Conservation (phyloP, 768 basidiomycete genomes). For the Pleurotus ostreatus region DNA sequence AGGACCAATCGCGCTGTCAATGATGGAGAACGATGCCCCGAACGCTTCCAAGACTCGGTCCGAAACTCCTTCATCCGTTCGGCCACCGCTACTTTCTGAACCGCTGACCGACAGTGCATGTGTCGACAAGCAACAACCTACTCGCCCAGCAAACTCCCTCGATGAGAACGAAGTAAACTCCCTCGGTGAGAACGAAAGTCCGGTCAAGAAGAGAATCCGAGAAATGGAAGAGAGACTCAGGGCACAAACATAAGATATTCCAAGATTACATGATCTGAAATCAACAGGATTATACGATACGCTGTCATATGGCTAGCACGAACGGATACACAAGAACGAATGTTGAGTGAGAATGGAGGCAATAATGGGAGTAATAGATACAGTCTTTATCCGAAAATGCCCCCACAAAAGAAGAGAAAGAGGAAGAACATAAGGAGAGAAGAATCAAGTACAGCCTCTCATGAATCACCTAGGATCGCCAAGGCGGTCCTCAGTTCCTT, state of each 20-base stretch:
- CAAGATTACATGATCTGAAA: background rate
- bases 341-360: background rate
- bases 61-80: too few relatives aligned
- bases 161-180: background rate
- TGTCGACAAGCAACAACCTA: too few relatives aligned
- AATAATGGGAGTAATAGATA: background rate
- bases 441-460: background rate
- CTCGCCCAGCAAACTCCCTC: background rate
- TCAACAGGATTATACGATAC: background rate
- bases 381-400: background rate
- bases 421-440: background rate
- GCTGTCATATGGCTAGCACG: too few relatives aligned
- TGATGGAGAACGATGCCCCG: too few relatives aligned
- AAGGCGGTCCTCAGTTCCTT: constrained; percentile 81
- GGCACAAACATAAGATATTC: background rate
- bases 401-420: background rate
- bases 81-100: too few relatives aligned
- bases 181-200: constrained; percentile 11
- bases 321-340: too few relatives aligned
- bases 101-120: too few relatives aligned
- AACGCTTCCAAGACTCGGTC: too few relatives aligned
- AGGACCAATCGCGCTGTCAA: too few relatives aligned
- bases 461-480: constrained; percentile 51
- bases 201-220: constrained; percentile 38
- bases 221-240: constrained; percentile 26